Percentiles rank a stretch among this genome's conserved stretches.
Evolutionary conservation across 768 basidiomycete genomes (phyloP).

Genomic region (Rhizopogon vesiculosus): DNA sequence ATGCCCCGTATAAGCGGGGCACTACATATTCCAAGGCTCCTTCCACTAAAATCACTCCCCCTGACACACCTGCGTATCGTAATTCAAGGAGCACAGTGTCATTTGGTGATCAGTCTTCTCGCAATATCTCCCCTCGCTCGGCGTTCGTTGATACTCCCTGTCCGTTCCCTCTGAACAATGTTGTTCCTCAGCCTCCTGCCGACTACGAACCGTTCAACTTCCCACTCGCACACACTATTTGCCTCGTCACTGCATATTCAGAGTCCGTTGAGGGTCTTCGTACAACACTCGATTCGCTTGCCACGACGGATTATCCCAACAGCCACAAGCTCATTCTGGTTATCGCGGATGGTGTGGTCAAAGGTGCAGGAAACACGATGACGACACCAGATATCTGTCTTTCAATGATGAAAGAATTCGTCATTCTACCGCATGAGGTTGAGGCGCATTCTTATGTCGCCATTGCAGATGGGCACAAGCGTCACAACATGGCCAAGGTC

Average conservation of each 20-base stretch:
- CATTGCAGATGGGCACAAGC: slow-evolving; percentile 99
- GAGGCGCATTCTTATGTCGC: slow-evolving; percentile 96
- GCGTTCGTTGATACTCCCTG: slow-evolving; percentile 67
- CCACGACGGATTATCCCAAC: slow-evolving; percentile 98
- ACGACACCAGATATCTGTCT: slow-evolving; percentile 94
- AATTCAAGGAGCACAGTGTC: slow-evolving; percentile 83
- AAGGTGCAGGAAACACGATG: slow-evolving; percentile 84
- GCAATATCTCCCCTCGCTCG: slow-evolving; percentile 30
- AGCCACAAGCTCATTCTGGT: slow-evolving; percentile 94
- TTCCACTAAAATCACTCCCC: slow-evolving; percentile 55
- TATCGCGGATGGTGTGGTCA: slow-evolving; percentile 98
- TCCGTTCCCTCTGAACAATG: slow-evolving; percentile 88
- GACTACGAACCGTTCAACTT: slow-evolving; percentile 97
- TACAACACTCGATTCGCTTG: slow-evolving; percentile 96
- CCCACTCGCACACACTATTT: slow-evolving; percentile 90
- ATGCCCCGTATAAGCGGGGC: slow-evolving; percentile 58
- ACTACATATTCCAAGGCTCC: slow-evolving; percentile 43
- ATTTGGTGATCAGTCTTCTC: slow-evolving; percentile 41
- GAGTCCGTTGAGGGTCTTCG: slow-evolving; percentile 95
- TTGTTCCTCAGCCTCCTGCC: slow-evolving; percentile 87
- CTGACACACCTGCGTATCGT: slow-evolving; percentile 65
- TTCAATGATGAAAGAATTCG: slow-evolving; percentile 95
- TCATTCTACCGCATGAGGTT: slow-evolving; percentile 76
- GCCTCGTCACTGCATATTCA: slow-evolving; percentile 97
- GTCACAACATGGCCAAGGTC: slow-evolving; percentile 99